Evolutionary conservation across 495 filamentous ascomycete genomes (phyloP).

Genomic region (Talaromyces borbonicus): DNA sequence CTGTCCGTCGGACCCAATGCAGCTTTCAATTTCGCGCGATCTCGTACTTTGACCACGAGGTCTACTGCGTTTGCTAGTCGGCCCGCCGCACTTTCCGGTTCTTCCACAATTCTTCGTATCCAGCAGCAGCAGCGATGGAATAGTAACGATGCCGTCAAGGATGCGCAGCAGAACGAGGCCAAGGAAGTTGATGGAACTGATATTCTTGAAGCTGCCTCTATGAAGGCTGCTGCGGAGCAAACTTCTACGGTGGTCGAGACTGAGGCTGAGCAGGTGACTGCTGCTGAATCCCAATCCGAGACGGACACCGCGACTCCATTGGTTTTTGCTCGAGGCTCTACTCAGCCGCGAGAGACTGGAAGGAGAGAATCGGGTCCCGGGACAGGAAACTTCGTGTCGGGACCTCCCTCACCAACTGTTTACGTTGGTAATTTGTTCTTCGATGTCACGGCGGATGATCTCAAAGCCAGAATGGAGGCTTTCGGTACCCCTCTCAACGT

Average conservation of each 20-base stretch:
- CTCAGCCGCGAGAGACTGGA: constrained; percentile 12
- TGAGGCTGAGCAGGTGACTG: background rate
- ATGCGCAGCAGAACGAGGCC: constrained; percentile 11
- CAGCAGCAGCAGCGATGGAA: constrained; percentile 38
- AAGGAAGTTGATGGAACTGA: constrained; percentile 11
- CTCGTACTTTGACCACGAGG: constrained; percentile 25
- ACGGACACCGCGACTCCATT: constrained; percentile 5
- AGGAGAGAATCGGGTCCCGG: background rate
- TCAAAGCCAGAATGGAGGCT: constrained; percentile 54
- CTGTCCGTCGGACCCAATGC: constrained; percentile 36
- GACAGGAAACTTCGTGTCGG: constrained; percentile 3
- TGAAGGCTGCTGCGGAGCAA: background rate
- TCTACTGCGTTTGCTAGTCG: constrained; percentile 16
- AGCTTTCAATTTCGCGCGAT: constrained; percentile 24
- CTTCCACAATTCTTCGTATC: constrained; percentile 13
- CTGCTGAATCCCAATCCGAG: constrained; percentile 1
- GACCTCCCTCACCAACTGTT: constrained; percentile 33
- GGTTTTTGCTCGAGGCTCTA: constrained; percentile 9
- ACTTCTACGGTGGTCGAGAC: constrained; percentile 1
- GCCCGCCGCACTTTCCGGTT: constrained; percentile 1
- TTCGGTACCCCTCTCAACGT: constrained; percentile 50
- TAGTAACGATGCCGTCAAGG: constrained; percentile 25
- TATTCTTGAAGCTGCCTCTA: background rate
- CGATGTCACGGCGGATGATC: constrained; percentile 63
- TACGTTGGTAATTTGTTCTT: constrained; percentile 86